Percentiles rank a stretch among this genome's conserved stretches.
Evolutionary conservation across 2,329 filamentous ascomycete genomes (phyloP).

Genomic region (Aureobasidium sp.): DNA sequence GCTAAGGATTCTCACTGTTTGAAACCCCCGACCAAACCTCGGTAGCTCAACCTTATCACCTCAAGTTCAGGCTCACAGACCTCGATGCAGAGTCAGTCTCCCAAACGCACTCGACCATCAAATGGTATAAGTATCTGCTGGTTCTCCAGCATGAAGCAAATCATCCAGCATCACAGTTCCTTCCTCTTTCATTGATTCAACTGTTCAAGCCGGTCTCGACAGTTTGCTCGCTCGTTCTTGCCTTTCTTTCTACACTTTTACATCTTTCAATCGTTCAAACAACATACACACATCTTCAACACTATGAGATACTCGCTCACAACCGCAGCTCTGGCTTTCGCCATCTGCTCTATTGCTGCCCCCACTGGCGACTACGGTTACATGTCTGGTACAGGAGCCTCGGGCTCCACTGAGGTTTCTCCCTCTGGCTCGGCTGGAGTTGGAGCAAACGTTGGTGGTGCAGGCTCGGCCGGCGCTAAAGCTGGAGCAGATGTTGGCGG

Average conservation of each 20-base stretch:
- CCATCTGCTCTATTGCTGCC: conserved; percentile 23
- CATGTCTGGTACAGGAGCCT: conserved; percentile 10
- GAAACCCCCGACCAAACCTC: background rate
- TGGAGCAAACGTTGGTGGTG: background rate
- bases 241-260: background rate
- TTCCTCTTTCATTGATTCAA: background rate
- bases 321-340: conserved; percentile 26
- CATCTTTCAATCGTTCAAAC: background rate
- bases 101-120: background rate
- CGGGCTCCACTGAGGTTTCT: background rate
- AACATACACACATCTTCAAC: background rate
- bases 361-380: conserved; percentile 4
- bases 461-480: background rate
- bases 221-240: conserved; percentile 6
- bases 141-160: background rate
- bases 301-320: conserved; percentile 28
- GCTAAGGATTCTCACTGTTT: background rate
- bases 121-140: conserved; percentile 9
- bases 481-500: background rate
- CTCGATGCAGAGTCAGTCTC: background rate
- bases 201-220: conserved; percentile 15
- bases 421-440: background rate
- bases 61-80: background rate
- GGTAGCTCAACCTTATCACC: background rate
- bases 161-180: conserved; percentile 6